Evolutionary conservation across 371 early-diverging fungal genomes (phyloP), one percentile per base, ranked within the genome.

Genomic region (Mucor saturninus): DNA sequence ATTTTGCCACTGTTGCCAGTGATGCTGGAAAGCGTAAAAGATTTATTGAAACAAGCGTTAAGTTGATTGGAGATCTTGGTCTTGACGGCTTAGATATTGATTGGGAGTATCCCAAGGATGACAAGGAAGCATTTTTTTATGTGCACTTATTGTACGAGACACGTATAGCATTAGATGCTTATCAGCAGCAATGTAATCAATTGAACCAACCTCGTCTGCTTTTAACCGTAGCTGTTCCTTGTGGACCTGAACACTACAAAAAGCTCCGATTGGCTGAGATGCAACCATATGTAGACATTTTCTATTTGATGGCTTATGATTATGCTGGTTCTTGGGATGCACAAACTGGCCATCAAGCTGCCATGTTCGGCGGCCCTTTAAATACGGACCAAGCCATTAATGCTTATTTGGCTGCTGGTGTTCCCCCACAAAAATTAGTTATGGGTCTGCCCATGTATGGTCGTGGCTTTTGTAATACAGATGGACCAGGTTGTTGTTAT

Each of bases 71-170:
- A 50, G 79, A 88, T 67, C 65, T 86, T 49, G 86, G 85, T 6
- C 48, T 87, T 55, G 87, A 75, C 68, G 75, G 76, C 9, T 56
- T 81, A 56, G 87, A 86, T 61, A 85, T 93, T 54, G 93, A 94
- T 75, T 95, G 95, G 96, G 96, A 96, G 72, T 92, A 93, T 51
- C 95, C 95, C 2, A 80, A 81, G 57, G 83, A 86, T 38, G 82
- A 85, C 7, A 74, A 85, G 11, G 96, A 97, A 61, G 92, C 88
- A 5, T 65, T 60, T 50, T 86, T 92, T 69, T 95, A 92, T 72
- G 89, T 90, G 26, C 70, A 69, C 21, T 77, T 97, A 46, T 71
- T 96, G 43, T 75, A 76, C 10, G 86, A 90, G 48, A 75, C 95
- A 28, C 87, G 95, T 32, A 52, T 72, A 2, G 79, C 80, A 29